phyloP scores from a whole-genome alignment of 2,329 filamentous ascomycete genomes.

The Colletotrichum kahawae region DNA sequence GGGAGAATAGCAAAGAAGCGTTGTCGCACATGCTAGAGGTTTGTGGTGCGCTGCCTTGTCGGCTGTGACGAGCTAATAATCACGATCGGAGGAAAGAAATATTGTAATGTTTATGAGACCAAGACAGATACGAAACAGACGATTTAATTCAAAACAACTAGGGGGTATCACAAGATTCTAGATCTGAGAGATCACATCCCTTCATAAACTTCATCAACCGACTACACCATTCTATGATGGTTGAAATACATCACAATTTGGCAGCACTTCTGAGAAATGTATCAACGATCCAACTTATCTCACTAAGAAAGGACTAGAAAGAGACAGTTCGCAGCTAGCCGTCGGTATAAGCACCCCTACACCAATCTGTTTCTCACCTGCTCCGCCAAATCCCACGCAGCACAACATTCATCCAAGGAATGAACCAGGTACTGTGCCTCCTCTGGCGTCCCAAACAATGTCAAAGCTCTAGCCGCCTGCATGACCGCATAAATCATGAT shows the following conservation, averaged over 20 bases:
- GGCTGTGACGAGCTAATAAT: neutral
- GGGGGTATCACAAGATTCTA: neutral
- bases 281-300: no score
- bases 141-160: neutral
- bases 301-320: no score
- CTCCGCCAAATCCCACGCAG: neutral
- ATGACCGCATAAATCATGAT: slow-evolving; percentile 1
- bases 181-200: neutral
- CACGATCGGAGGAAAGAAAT: neutral
- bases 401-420: neutral
- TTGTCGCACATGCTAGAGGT: neutral
- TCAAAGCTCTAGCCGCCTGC: neutral
- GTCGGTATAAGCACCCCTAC: no score
- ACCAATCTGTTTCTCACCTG: neutral
- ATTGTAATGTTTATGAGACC: neutral
- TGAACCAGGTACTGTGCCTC: neutral
- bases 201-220: neutral
- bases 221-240: neutral
- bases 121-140: neutral
- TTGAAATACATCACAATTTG: no score
- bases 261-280: no score
- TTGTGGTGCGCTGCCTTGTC: neutral
- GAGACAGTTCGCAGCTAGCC: no score
- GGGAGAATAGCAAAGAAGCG: neutral
- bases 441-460: neutral